Conservation (phyloP, 2,329 filamentous ascomycete species). For the Dissoconium aciculare region DNA sequence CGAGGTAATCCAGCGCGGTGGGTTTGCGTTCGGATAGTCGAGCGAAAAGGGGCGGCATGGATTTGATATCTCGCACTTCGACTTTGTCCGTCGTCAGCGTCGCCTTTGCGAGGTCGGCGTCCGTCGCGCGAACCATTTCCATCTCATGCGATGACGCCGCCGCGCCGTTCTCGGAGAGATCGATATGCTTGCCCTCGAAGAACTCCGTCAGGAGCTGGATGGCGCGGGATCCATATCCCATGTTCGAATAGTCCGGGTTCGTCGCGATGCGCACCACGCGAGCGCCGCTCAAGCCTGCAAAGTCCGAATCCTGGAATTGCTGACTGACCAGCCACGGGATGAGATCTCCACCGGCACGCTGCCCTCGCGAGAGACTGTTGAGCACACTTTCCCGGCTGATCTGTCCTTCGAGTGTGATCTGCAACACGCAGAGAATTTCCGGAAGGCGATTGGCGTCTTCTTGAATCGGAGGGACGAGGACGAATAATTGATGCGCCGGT, state of each 20-base stretch:
- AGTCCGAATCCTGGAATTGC: constrained; percentile 96
- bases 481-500: constrained; percentile 89
- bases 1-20: constrained; percentile 73
- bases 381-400: constrained; percentile 89
- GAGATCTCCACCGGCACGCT: constrained; percentile 77
- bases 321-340: constrained; percentile 97
- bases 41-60: constrained; percentile 86
- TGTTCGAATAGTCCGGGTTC: constrained; percentile 78
- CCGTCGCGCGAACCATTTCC: constrained; percentile 59
- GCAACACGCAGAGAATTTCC: constrained; percentile 86
- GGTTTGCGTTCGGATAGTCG: constrained; percentile 73
- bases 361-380: constrained; percentile 75
- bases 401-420: constrained; percentile 84
- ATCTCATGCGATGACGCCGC: constrained; percentile 31
- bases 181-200: constrained; percentile 85
- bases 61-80: constrained; percentile 72
- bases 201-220: constrained; percentile 79
- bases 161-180: constrained; percentile 56
- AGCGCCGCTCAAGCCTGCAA: constrained; percentile 82
- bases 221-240: constrained; percentile 88
- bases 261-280: constrained; percentile 89
- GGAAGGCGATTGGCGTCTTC: constrained; percentile 66
- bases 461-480: constrained; percentile 72
- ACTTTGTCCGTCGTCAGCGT: constrained; percentile 76
- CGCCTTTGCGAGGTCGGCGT: constrained; percentile 61